These are phyloP conservation scores for Zygotorulaspora danielsina DNA, from an alignment of 805 yeast species.

Conservation along the genomic window DNA sequence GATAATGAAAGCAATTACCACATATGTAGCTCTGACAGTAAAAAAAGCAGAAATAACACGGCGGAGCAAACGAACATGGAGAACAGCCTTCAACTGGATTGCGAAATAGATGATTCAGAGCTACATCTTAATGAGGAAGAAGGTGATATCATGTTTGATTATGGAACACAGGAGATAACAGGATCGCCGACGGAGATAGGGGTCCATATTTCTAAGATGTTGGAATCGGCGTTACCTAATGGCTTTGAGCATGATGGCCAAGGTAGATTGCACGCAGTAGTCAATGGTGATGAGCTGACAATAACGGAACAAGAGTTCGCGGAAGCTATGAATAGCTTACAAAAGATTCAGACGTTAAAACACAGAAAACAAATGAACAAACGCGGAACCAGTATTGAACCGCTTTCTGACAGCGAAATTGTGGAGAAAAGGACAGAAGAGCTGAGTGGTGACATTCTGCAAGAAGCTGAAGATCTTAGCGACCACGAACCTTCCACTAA, in stretches of 20 bases:
- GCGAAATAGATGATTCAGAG: conserved; percentile 25
- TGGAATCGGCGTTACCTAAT: conserved; percentile 30
- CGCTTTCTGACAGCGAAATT: conserved; percentile 1
- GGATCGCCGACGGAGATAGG: conserved; percentile 29
- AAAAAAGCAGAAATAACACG: conserved; percentile 1
- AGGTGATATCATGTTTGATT: conserved; percentile 33
- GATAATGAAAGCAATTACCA: conserved; percentile 19
- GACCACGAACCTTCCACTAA: neutral
- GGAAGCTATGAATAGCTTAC: conserved; percentile 14
- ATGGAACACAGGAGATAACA: conserved; percentile 26
- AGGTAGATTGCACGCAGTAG: conserved; percentile 27
- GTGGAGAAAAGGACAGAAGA: neutral
- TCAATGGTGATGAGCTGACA: conserved; percentile 25
- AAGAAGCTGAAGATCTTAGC: neutral
- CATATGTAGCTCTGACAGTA: neutral
- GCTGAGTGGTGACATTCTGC: neutral
- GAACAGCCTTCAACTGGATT: conserved; percentile 7
- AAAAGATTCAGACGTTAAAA: conserved; percentile 11
- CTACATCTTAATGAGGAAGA: conserved; percentile 27
- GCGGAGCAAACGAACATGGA: neutral
- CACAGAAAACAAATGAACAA: conserved; percentile 10
- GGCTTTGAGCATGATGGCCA: conserved; percentile 28
- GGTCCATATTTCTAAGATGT: conserved; percentile 29
- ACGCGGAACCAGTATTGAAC: neutral
- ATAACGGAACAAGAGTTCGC: conserved; percentile 22